These are phyloP conservation scores for Myxozyma nipponensis DNA, from an alignment of 805 yeast species.

Conservation along the genomic window DNA sequence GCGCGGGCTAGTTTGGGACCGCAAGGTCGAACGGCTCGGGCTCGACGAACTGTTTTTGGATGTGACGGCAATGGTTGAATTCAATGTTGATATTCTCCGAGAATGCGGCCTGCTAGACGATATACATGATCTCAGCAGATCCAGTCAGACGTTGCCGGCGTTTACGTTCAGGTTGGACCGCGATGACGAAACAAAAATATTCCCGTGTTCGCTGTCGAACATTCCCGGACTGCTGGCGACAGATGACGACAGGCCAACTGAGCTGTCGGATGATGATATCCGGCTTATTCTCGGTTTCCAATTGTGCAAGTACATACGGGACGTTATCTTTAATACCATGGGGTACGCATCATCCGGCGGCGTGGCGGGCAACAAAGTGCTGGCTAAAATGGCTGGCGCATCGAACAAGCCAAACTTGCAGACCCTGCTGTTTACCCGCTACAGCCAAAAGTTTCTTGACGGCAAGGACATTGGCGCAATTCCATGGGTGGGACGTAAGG, in stretches of 20 bases:
- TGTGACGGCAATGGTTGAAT: slow-evolving; percentile 10
- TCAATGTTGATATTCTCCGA: not conserved
- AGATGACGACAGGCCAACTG: not conserved
- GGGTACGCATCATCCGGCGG: slow-evolving; percentile 15
- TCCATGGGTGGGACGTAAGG: slow-evolving; percentile 5
- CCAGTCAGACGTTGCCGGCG: not conserved
- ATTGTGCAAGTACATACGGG: slow-evolving; percentile 4
- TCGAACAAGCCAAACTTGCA: slow-evolving; percentile 9
- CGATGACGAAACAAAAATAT: not conserved
- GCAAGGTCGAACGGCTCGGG: slow-evolving; percentile 13
- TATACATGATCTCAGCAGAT: not conserved
- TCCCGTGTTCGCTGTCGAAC: slow-evolving; percentile 1
- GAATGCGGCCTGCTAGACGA: slow-evolving; percentile 3
- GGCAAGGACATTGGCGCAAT: slow-evolving; percentile 1
- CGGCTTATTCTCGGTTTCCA: slow-evolving; percentile 8
- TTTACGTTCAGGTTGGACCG: slow-evolving; percentile 1
- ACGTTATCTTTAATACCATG: not conserved
- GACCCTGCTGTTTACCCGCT: slow-evolving; percentile 6
- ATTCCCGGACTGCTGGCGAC: slow-evolving; percentile 6
- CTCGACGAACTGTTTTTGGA: slow-evolving; percentile 15
- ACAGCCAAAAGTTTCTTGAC: slow-evolving; percentile 6
- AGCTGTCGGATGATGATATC: not conserved
- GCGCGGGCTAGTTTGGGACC: slow-evolving; percentile 4
- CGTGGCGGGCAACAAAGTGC: slow-evolving; percentile 2
- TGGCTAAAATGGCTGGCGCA: slow-evolving; percentile 13